These are phyloP conservation scores for Fusarium drepaniforme DNA, from an alignment of 2,329 filamentous ascomycete species.

Conservation along the genomic window DNA sequence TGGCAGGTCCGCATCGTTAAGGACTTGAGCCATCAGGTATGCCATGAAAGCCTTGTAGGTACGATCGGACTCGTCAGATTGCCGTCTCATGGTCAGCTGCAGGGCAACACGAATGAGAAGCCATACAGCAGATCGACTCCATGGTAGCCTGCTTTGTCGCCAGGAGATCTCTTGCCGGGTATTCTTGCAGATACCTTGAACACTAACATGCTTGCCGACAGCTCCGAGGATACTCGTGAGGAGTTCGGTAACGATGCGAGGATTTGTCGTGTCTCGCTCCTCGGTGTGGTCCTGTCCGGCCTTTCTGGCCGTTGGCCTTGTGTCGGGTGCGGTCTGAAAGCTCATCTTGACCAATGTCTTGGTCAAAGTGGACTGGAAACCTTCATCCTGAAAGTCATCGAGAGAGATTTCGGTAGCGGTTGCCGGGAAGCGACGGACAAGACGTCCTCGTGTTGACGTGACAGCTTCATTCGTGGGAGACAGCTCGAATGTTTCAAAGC, in stretches of 20 bases:
- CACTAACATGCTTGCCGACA: conserved; percentile 43
- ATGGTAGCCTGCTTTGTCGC: conserved; percentile 45
- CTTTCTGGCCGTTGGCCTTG: conserved; percentile 49
- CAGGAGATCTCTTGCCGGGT: conserved; percentile 67
- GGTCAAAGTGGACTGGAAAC: conserved; percentile 38
- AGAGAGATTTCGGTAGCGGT: conserved; percentile 1
- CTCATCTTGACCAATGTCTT: conserved; percentile 48
- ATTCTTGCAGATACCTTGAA: conserved; percentile 57
- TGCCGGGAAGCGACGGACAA: conserved; percentile 26
- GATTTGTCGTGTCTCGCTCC: conserved; percentile 61
- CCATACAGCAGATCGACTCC: conserved; percentile 67
- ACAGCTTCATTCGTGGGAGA: conserved; percentile 22
- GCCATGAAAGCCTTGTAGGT: conserved; percentile 36
- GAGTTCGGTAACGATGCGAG: conserved; percentile 64
- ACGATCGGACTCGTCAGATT: neutral
- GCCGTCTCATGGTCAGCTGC: conserved; percentile 49
- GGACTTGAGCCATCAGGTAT: conserved; percentile 13
- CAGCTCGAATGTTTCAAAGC: conserved; percentile 32
- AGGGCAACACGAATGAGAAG: conserved; percentile 65
- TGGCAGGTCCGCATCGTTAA: neutral
- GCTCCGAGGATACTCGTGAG: conserved; percentile 54
- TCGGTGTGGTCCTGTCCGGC: conserved; percentile 52
- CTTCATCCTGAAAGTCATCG: conserved; percentile 1
- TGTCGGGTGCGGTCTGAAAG: conserved; percentile 38
- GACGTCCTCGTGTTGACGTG: conserved; percentile 15